These are phyloP conservation scores for Nannochloropsis salina DNA, from an alignment of 108 stramenopile species.

Conservation along the genomic window DNA sequence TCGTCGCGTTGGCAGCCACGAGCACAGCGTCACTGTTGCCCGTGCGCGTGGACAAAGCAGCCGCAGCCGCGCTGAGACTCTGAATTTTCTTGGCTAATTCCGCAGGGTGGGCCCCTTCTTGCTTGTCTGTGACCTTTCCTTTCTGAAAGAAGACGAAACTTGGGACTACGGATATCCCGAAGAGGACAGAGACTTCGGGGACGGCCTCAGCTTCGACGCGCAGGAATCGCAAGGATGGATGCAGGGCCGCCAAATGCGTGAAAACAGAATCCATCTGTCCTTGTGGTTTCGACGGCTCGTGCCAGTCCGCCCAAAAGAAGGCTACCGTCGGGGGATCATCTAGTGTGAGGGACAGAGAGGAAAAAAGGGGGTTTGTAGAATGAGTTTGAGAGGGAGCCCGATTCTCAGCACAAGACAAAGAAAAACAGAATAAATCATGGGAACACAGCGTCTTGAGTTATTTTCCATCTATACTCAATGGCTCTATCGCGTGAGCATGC, in stretches of 20 bases:
- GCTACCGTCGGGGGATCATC: neutral
- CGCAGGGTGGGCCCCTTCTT: conserved; percentile 82
- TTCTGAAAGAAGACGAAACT: conserved; percentile 66
- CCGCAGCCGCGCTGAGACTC: conserved; percentile 31
- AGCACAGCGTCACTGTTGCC: neutral
- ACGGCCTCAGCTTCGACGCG: conserved; percentile 68
- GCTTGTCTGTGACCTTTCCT: conserved; percentile 55
- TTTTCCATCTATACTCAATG: too few relatives aligned
- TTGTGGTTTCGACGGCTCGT: neutral
- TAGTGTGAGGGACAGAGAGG: neutral
- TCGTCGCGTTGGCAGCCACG: neutral
- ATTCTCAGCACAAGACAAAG: too few relatives aligned
- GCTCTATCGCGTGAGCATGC: too few relatives aligned
- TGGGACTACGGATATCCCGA: conserved; percentile 73
- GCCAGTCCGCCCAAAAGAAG: conserved; percentile 12
- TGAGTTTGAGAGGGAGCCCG: neutral
- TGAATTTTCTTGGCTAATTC: conserved; percentile 39
- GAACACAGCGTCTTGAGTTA: too few relatives aligned
- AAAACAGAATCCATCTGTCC: neutral
- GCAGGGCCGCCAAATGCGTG: neutral
- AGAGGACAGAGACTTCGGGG: conserved; percentile 53
- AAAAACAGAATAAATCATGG: too few relatives aligned
- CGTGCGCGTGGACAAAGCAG: neutral
- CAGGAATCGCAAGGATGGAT: neutral
- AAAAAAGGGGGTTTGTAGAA: neutral